A percentile compares a stretch with the other conserved stretches of the same genome.
Conservation (phyloP, 352 stramenopile genomes). For the Phytophthora citrophthora region DNA sequence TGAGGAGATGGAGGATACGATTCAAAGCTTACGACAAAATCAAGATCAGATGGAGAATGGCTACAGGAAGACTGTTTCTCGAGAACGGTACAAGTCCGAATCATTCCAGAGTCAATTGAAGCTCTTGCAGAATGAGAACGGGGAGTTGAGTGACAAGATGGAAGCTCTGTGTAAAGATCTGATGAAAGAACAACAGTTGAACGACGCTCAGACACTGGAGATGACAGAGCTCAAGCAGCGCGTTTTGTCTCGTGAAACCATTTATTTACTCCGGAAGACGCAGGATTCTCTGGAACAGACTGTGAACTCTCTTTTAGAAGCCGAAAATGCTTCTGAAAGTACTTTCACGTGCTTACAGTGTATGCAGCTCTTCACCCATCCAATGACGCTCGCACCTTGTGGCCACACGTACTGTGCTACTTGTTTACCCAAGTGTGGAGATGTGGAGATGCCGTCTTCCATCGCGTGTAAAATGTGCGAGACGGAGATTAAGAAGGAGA, state of each 20-base stretch:
- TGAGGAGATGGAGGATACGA: slow-evolving; percentile 39
- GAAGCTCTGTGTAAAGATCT: slow-evolving; percentile 50
- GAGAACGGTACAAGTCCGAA: slow-evolving; percentile 77
- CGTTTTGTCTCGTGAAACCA: slow-evolving; percentile 55
- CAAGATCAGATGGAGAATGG: slow-evolving; percentile 36
- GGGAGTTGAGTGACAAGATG: slow-evolving; percentile 48
- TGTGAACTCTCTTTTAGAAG: slow-evolving; percentile 67
- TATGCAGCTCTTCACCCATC: slow-evolving; percentile 66
- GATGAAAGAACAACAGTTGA: slow-evolving; percentile 45
- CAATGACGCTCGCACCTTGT: slow-evolving; percentile 73
- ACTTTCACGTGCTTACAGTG: slow-evolving; percentile 81
- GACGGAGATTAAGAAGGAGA: slow-evolving; percentile 23
- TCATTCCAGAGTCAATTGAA: slow-evolving; percentile 75
- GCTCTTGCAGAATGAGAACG: slow-evolving; percentile 73
- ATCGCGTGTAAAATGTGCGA: slow-evolving; percentile 67
- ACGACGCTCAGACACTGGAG: slow-evolving; percentile 45
- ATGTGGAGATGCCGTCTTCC: slow-evolving; percentile 42
- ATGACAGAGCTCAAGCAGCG: slow-evolving; percentile 54
- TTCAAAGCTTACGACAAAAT: slow-evolving; percentile 33
- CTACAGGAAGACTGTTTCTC: slow-evolving; percentile 65
- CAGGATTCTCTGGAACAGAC: slow-evolving; percentile 76
- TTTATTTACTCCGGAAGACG: slow-evolving; percentile 59
- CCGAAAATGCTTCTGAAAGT: slow-evolving; percentile 74
- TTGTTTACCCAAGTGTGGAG: slow-evolving; percentile 54
- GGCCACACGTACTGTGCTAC: slow-evolving; percentile 75